These are phyloP conservation scores for Trichothecium roseum DNA, from an alignment of 2,329 filamentous ascomycete genomes.

Conservation along the genomic window DNA sequence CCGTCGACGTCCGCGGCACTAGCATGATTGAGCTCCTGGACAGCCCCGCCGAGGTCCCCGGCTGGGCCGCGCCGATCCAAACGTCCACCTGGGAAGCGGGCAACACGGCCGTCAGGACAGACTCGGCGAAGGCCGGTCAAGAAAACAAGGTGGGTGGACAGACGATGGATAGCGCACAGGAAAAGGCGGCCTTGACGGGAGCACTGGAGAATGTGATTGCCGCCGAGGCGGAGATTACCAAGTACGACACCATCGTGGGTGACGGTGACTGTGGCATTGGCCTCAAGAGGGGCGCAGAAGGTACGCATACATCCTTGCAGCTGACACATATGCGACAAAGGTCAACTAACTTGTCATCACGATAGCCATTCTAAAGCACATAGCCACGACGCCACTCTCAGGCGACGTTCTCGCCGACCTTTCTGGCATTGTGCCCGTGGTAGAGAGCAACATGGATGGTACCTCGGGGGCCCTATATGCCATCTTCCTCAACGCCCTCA, in stretches of 20 bases:
- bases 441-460: slow-evolving; percentile 50
- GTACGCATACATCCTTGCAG: slow-evolving; percentile 25
- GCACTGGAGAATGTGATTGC: slow-evolving; percentile 53
- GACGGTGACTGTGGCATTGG: slow-evolving; percentile 87
- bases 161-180: slow-evolving; percentile 38
- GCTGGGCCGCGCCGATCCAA: slow-evolving; percentile 56
- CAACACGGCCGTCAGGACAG: slow-evolving; percentile 35
- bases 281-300: slow-evolving; percentile 77
- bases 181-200: slow-evolving; percentile 40
- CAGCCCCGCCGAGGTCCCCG: slow-evolving; percentile 56
- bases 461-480: slow-evolving; percentile 55
- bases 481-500: slow-evolving; percentile 83
- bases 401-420: slow-evolving; percentile 45
- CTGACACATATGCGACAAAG: slow-evolving; percentile 10
- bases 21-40: slow-evolving; percentile 62
- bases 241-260: slow-evolving; percentile 72
- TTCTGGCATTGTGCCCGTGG: slow-evolving; percentile 38
- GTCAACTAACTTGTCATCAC: neutral
- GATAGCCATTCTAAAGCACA: slow-evolving; percentile 40
- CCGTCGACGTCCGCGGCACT: slow-evolving; percentile 47
- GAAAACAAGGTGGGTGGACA: slow-evolving; percentile 35
- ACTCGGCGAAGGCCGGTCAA: slow-evolving; percentile 18
- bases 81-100: slow-evolving; percentile 53
- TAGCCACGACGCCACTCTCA: slow-evolving; percentile 30
- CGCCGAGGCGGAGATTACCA: slow-evolving; percentile 61